Percentiles rank a stretch among this genome's conserved stretches.
phyloP scores from a whole-genome alignment of 2,329 filamentous ascomycete species.

The Alternaria angustiovoidea region DNA sequence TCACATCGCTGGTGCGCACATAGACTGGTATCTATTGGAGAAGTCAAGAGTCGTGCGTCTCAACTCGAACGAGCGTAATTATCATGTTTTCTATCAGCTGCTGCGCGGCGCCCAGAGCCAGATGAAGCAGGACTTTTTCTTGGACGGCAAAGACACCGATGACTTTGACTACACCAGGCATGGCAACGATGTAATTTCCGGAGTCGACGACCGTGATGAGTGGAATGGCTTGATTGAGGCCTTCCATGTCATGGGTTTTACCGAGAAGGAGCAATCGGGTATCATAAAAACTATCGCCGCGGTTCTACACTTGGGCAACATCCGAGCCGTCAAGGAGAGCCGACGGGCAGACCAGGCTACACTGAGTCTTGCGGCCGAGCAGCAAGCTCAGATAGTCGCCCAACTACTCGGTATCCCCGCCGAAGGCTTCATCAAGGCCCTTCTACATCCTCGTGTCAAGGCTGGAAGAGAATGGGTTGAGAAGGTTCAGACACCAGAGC shows the following conservation, averaged over 20 bases:
- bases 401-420: conserved; percentile 82
- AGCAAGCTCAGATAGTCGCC: conserved; percentile 80
- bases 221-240: conserved; percentile 92
- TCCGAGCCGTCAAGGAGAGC: conserved; percentile 89
- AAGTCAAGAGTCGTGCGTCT: conserved; percentile 96
- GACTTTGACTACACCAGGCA: conserved; percentile 92
- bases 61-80: conserved; percentile 89
- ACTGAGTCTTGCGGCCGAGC: conserved; percentile 76
- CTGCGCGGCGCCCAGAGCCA: conserved; percentile 79
- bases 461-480: conserved; percentile 98
- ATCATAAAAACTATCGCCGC: conserved; percentile 90
- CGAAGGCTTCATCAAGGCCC: conserved; percentile 85
- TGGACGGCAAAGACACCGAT: conserved; percentile 77
- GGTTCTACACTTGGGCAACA: conserved; percentile 92
- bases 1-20: conserved; percentile 93
- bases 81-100: conserved; percentile 97
- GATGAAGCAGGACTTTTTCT: conserved; percentile 78
- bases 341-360: conserved; percentile 89
- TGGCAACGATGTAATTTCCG: conserved; percentile 89
- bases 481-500: conserved; percentile 96
- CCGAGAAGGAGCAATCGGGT: conserved; percentile 79
- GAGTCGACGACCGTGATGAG: conserved; percentile 88
- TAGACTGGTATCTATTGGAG: conserved; percentile 97
- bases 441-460: conserved; percentile 93
- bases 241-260: conserved; percentile 93